Evolutionary conservation across 2,329 filamentous ascomycete genomes (phyloP).

Genomic region (Rutstroemia sp.): DNA sequence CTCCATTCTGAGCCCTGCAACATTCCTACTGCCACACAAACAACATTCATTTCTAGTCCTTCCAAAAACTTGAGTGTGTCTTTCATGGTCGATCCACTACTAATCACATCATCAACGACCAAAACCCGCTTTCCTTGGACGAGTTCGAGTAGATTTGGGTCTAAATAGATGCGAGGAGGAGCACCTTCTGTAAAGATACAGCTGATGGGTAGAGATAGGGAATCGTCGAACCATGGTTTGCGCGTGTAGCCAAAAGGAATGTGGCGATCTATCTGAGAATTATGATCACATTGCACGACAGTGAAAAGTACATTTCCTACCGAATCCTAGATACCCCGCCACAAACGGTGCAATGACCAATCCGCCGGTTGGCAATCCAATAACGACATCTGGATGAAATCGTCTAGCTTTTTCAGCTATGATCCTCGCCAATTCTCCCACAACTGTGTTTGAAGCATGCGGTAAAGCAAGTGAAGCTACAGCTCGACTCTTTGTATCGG

Average conservation of each 20-base stretch:
- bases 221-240: not conserved
- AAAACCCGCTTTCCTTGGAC: not conserved
- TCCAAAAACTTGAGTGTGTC: not conserved
- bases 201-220: not conserved
- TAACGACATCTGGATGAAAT: not conserved
- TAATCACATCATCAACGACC: slow-evolving; percentile 3
- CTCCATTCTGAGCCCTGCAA: not conserved
- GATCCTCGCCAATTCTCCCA: not conserved
- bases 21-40: not conserved
- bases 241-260: not conserved
- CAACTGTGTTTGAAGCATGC: not conserved
- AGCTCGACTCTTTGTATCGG: not conserved
- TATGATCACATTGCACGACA: not conserved
- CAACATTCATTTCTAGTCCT: not conserved
- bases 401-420: not conserved
- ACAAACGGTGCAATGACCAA: slow-evolving; percentile 2
- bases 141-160: not conserved
- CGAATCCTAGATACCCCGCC: not conserved
- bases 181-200: not conserved
- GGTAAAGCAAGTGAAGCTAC: not conserved
- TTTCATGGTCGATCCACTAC: not conserved
- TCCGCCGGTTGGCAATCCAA: not conserved
- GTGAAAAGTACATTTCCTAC: not conserved
- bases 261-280: not conserved
- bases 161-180: not conserved